Base-by-base conservation (phyloP, 2,329 filamentous ascomycete genomes). In the Ophiosphaerella herpotricha region DNA sequence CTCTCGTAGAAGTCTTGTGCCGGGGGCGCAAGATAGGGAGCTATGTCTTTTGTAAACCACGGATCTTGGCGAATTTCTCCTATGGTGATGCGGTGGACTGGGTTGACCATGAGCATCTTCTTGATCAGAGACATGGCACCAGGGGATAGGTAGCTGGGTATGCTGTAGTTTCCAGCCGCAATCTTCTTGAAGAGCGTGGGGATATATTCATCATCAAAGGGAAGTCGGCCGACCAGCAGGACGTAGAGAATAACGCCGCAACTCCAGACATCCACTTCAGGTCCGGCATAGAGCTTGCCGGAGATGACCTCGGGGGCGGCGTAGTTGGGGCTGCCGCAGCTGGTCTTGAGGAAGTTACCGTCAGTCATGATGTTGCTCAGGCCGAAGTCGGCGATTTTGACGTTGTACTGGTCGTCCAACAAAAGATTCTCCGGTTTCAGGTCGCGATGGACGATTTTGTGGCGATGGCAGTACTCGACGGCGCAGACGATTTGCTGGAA, bases 281-380 rank as follows among this genome's bases (percentile, higher is more conserved):
- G 93, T 1, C 94, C 94, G 14, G 94, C 94, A 70, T 99, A 99
- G 46, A 97, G 81, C 80, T 97, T 99, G 21, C 94, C 94, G 47
- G 92, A 94, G 68, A 99, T 97, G 53, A 99, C 94, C 74, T 99
- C 94, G 6, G 94, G 94, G 1, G 94, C 94, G 11, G 94, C 94
- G 74, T 99, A 99, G 75, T 99, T 99, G 36, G 94, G 94, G 70
- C 93, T 97, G 45, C 94, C 94, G 67, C 94, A 99, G 72, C 92
- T 97, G 1, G 94, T 99, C 78, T 97, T 97, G 66, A 99, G 84
- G 71, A 99, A 99, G 73, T 99, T 99, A 23, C 94, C 94, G 71
- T 99, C 94, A 0, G 94, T 97, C 94, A 99, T 99, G 77, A 99
- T 99, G 72, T 99, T 99, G 79, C 93, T 97, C 49, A 99, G 81